Conservation (phyloP, 2,329 filamentous ascomycete genomes). For the Ophiostoma triangulosporum region DNA sequence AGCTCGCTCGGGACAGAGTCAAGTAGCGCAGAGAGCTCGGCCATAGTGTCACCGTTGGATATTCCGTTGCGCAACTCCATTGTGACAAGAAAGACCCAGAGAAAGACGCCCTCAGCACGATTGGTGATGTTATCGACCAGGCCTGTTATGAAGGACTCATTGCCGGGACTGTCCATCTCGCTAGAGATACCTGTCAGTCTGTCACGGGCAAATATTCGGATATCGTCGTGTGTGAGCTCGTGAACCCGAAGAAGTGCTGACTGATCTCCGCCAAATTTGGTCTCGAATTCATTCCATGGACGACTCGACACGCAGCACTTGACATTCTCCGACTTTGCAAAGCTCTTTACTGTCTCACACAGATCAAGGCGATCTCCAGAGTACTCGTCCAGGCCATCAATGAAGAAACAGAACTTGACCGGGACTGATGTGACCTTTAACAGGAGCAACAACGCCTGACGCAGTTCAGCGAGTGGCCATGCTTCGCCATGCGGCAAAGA, state of each 20-base stretch:
- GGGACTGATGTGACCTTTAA: neutral
- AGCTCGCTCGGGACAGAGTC: neutral
- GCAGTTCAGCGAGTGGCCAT: neutral
- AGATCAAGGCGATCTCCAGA: neutral
- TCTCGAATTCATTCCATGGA: slow-evolving; percentile 2
- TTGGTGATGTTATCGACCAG: neutral
- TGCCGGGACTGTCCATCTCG: neutral
- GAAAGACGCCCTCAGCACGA: neutral
- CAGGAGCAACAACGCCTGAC: neutral
- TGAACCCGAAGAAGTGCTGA: neutral
- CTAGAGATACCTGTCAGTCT: neutral
- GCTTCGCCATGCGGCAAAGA: neutral
- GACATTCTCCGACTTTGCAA: neutral
- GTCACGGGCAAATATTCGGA: neutral
- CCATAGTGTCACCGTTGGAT: neutral
- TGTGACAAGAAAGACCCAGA: neutral
- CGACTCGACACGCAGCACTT: slow-evolving; percentile 7
- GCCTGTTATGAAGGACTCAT: too few relatives aligned
- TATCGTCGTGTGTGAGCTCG: slow-evolving; percentile 1
- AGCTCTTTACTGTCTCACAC: neutral
- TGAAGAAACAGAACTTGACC: slow-evolving; percentile 4
- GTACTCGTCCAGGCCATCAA: slow-evolving; percentile 8
- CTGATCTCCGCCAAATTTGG: neutral
- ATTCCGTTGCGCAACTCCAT: neutral
- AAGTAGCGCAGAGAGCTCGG: neutral